Percentiles rank a stretch among this genome's conserved stretches.
Evolutionary conservation across 2,329 filamentous ascomycete species (phyloP).

Genomic region (Didymella glomerata): DNA sequence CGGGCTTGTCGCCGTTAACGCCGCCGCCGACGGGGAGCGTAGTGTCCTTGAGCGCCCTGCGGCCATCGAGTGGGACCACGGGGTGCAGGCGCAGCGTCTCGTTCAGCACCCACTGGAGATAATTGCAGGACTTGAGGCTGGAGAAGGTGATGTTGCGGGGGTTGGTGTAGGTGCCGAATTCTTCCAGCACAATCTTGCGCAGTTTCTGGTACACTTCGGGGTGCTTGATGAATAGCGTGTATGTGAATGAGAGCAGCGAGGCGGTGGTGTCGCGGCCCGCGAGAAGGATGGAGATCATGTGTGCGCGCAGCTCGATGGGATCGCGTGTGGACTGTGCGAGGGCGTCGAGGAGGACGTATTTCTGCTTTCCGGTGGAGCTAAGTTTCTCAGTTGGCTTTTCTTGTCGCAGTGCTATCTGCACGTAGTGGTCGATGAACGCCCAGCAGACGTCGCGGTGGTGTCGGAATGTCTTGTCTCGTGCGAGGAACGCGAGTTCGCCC

Average conservation of each 20-base stretch:
- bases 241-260: conserved; percentile 76
- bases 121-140: conserved; percentile 43
- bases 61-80: conserved; percentile 44
- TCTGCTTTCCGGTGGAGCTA: conserved; percentile 32
- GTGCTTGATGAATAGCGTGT: conserved; percentile 56
- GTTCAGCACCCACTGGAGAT: conserved; percentile 46
- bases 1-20: conserved; percentile 42
- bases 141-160: conserved; percentile 54
- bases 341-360: conserved; percentile 84
- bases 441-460: conserved; percentile 40
- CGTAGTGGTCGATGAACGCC: conserved; percentile 39
- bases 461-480: conserved; percentile 40
- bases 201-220: conserved; percentile 47
- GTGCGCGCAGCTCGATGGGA: conserved; percentile 75
- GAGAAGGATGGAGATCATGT: conserved; percentile 81
- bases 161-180: conserved; percentile 54
- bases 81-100: conserved; percentile 49
- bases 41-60: conserved; percentile 44
- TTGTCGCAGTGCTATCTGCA: conserved; percentile 33
- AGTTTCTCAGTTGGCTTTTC: conserved; percentile 21
- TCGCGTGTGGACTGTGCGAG: conserved; percentile 77
- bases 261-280: conserved; percentile 90
- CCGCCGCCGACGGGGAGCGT: conserved; percentile 49
- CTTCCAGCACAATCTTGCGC: conserved; percentile 46
- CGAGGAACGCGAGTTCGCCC: conserved; percentile 45